phyloP scores from a whole-genome alignment of 208 protist species.

The Leishmania amazonensis region DNA sequence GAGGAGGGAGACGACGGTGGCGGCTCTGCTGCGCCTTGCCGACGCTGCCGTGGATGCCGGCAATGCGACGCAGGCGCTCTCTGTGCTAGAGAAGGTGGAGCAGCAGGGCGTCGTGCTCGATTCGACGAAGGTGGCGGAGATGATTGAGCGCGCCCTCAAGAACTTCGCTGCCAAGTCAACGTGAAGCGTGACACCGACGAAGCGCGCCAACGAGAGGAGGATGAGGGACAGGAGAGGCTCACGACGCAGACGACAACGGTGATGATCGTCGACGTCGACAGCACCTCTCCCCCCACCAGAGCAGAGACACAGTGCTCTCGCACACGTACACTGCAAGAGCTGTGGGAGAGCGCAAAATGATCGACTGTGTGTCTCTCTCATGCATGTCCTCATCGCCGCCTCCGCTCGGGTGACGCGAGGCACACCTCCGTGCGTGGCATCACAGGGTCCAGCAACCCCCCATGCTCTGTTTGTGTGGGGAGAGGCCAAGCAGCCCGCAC shows the following conservation, averaged over 20 bases:
- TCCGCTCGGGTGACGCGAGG: background rate
- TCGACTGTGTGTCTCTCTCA: background rate
- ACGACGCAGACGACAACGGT: background rate
- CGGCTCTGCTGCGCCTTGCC: conserved; percentile 49
- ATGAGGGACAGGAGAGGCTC: background rate
- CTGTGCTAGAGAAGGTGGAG: conserved; percentile 57
- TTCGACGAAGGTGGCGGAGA: conserved; percentile 43
- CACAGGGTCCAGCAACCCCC: background rate
- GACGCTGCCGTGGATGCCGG: conserved; percentile 72
- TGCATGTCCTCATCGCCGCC: background rate
- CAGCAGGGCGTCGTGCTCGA: conserved; percentile 52
- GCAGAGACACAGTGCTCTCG: background rate
- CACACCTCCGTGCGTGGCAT: background rate
- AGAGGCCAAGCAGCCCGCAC: background rate
- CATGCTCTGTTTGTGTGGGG: background rate
- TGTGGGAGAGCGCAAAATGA: background rate
- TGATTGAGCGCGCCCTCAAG: conserved; percentile 70
- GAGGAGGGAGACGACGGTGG: conserved; percentile 31
- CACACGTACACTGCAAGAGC: background rate
- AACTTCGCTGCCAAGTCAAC: conserved; percentile 46
- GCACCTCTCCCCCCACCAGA: background rate
- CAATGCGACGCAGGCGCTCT: conserved; percentile 66
- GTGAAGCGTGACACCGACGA: background rate
- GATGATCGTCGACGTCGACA: no score
- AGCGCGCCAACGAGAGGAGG: no score